phyloP scores from a whole-genome alignment of 139 green algal genomes.

The Auxenochlorella pyrenoidosa region DNA sequence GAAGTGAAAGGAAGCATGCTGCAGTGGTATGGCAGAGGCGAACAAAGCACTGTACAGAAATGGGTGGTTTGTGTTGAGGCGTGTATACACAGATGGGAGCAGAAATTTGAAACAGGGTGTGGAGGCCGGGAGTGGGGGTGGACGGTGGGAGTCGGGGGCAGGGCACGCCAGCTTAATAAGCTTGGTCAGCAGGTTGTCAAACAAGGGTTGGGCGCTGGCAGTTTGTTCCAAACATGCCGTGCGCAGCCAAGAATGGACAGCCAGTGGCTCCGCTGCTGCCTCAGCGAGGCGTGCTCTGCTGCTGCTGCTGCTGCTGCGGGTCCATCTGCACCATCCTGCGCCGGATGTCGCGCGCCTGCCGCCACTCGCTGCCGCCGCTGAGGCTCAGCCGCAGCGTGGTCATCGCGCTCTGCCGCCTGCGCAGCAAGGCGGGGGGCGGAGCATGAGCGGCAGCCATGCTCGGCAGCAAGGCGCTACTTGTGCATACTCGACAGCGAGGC shows the following conservation, averaged over 20 bases:
- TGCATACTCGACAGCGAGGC: too few relatives aligned
- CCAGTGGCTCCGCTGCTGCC: not conserved
- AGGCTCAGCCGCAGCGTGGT: constrained; percentile 32
- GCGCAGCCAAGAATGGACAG: not conserved
- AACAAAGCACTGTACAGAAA: not conserved
- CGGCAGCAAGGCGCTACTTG: too few relatives aligned
- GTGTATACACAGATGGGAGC: not conserved
- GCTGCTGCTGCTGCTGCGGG: not conserved
- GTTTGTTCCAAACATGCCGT: not conserved
- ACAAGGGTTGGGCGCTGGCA: too few relatives aligned
- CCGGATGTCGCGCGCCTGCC: constrained; percentile 2
- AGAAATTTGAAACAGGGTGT: too few relatives aligned
- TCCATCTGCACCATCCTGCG: not conserved
- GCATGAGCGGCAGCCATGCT: not conserved
- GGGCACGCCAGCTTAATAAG: too few relatives aligned
- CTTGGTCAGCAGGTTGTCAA: too few relatives aligned
- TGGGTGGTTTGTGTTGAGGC: not conserved
- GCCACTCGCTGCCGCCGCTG: constrained; percentile 17
- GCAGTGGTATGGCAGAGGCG: not conserved
- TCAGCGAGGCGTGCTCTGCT: not conserved
- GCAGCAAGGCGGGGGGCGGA: too few relatives aligned
- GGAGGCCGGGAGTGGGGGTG: too few relatives aligned
- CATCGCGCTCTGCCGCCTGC: constrained; percentile 33
- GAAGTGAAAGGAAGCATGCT: not conserved
- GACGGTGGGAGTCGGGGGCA: too few relatives aligned